Evolutionary conservation across 768 basidiomycete genomes (phyloP).

Genomic region (Dacryopinax spathularia): DNA sequence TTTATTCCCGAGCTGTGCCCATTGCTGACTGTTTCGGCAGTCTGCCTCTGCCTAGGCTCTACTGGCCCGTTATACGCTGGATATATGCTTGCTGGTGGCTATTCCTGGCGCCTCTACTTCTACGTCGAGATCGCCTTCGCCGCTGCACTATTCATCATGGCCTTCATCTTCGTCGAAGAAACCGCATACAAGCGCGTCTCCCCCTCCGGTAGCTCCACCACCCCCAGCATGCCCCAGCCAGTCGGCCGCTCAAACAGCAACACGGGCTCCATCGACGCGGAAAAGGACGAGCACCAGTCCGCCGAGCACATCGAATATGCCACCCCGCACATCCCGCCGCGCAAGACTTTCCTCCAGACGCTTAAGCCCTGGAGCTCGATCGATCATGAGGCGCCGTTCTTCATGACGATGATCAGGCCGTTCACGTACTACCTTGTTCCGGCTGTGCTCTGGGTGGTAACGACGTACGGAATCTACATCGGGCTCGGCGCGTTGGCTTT

Average conservation of each 20-base stretch:
- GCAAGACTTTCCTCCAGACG: conserved; percentile 4
- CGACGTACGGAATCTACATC: conserved; percentile 7
- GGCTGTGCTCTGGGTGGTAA: conserved; percentile 6
- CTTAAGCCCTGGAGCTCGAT: conserved; percentile 6
- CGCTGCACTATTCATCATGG: conserved; percentile 2
- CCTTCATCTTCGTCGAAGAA: conserved; percentile 7
- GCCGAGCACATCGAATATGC: conserved; percentile 2
- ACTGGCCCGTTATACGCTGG: conserved; percentile 5
- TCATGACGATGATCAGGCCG: conserved; percentile 5
- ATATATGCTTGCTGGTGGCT: conserved; percentile 6
- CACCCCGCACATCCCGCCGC: not conserved
- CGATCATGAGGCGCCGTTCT: conserved; percentile 5
- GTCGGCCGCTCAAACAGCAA: not conserved
- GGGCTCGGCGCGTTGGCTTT: conserved; percentile 4
- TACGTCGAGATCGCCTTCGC: conserved; percentile 8
- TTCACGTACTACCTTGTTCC: conserved; percentile 6
- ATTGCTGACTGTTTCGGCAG: not conserved
- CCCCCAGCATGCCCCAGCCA: not conserved
- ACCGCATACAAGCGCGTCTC: conserved; percentile 2
- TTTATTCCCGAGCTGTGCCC: not conserved
- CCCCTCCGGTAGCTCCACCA: not conserved
- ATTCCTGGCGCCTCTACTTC: conserved; percentile 7
- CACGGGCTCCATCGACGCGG: conserved; percentile 4
- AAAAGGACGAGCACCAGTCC: not conserved
- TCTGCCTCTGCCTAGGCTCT: conserved; percentile 6